A percentile compares a stretch with the other conserved stretches of the same genome.
Conservation (phyloP, 2,329 filamentous ascomycete genomes). For the Dactylellina leptospora region DNA sequence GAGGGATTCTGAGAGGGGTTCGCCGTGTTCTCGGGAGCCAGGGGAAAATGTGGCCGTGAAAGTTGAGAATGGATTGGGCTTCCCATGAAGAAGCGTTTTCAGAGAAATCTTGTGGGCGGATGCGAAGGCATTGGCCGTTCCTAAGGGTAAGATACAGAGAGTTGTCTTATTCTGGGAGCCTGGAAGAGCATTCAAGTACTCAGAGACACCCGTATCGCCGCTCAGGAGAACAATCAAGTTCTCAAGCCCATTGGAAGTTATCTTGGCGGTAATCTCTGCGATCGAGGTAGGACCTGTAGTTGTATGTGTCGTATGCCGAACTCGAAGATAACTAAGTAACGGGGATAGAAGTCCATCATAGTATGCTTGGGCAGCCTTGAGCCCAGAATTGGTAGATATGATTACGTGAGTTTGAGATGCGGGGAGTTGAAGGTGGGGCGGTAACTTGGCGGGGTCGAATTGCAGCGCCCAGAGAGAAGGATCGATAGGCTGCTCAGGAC, state of each 20-base stretch:
- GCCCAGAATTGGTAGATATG: conserved; percentile 46
- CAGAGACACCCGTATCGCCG: conserved; percentile 45
- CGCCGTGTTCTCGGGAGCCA: conserved; percentile 59
- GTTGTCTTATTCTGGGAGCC: conserved; percentile 24
- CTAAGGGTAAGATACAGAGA: conserved; percentile 69
- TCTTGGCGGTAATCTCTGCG: conserved; percentile 27
- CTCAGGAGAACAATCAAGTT: conserved; percentile 48
- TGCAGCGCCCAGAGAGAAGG: conserved; percentile 27
- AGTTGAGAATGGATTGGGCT: conserved; percentile 67
- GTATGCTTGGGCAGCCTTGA: conserved; percentile 33
- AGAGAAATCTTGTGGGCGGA: conserved; percentile 66
- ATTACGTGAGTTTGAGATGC: conserved; percentile 45
- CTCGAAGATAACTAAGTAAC: conserved; percentile 35
- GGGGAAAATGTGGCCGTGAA: conserved; percentile 71
- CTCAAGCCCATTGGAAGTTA: conserved; percentile 35
- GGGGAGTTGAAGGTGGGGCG: conserved; percentile 48
- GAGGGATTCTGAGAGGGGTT: conserved; percentile 57
- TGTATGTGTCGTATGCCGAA: conserved; percentile 29
- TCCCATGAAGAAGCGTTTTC: conserved; percentile 67
- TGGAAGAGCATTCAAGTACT: conserved; percentile 41
- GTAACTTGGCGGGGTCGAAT: conserved; percentile 40
- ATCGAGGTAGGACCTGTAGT: conserved; percentile 34
- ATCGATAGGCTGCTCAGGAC: conserved; percentile 27
- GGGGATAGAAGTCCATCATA: conserved; percentile 41
- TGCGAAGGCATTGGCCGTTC: conserved; percentile 74